Evolutionary conservation across 2,329 filamentous ascomycete species (phyloP), one percentile per base, ranked within the genome.

Genomic region (Nemania sp.): DNA sequence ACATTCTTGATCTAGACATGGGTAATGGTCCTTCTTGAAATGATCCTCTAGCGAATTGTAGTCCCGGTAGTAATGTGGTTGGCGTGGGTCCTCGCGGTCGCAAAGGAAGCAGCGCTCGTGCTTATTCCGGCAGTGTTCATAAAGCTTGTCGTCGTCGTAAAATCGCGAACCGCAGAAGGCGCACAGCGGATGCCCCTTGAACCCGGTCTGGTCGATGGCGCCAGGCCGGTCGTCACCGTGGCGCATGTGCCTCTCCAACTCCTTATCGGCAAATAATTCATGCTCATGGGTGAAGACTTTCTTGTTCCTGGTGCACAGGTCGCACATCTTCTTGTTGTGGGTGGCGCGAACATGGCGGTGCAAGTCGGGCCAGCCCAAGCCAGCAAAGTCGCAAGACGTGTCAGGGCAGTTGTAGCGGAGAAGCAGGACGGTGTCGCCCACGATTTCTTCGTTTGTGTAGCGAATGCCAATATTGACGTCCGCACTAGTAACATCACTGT

Each of bases 221-320:
- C 94, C 93, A 3, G 93, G 92, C 60, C 88, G 88, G 69, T 97
- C 90, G 66, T 99, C 94, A 53, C 94, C 94, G 59, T 88, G 85
- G 58, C 84, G 89, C 80, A 97, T 95, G 71, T 99, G 94, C 65
- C 84, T 89, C 62, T 89, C 86, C 44, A 97, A 78, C 63, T 93
- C 90, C 59, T 86, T 82, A 57, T 85, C 81, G 1, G 89, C 88
- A 70, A 97, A 97, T 1, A 99, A 80, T 59, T 95, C 90, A 69
- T 99, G 94, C 73, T 99, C 94, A 73, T 99, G 94, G 1, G 94
- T 97, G 65, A 99, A 99, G 28, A 97, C 91, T 68, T 96, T 97
- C 75, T 99, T 99, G 77, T 97, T 92, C 56, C 91, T 80, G 6
- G 92, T 89, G 48, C 68, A 70, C n/a, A 70, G 45, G 43, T 69